A percentile compares a stretch with the other conserved stretches of the same genome.
Conservation (phyloP, 768 basidiomycete genomes). For the Jaapia argillacea region DNA sequence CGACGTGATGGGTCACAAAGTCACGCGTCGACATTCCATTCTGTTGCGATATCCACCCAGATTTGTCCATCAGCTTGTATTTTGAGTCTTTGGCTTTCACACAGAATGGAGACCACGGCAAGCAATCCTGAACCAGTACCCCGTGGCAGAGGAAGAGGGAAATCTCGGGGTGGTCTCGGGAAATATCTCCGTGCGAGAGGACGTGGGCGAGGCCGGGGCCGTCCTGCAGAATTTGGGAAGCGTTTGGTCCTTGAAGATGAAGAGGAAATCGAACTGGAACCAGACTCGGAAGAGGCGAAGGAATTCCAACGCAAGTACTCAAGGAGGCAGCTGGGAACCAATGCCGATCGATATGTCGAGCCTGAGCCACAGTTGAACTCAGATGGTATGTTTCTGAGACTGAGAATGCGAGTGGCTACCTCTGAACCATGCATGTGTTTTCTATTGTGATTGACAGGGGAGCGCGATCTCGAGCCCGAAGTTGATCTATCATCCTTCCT, state of each 20-base stretch:
- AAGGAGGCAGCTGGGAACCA: slow-evolving; percentile 51
- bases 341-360: slow-evolving; percentile 68
- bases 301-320: slow-evolving; percentile 43
- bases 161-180: slow-evolving; percentile 58
- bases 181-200: slow-evolving; percentile 70
- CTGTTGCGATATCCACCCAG: no score
- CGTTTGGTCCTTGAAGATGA: slow-evolving; percentile 58
- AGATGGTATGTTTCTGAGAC: slow-evolving; percentile 53
- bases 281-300: slow-evolving; percentile 35
- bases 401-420: no score
- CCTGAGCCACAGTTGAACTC: slow-evolving; percentile 59
- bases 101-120: no score
- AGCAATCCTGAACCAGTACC: no score
- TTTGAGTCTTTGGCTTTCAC: no score
- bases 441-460: no score
- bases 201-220: slow-evolving; percentile 45
- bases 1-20: no score
- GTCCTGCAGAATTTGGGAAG: slow-evolving; percentile 56
- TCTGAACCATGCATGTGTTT: no score
- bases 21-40: no score
- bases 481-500: slow-evolving; percentile 62
- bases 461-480: slow-evolving; percentile 59
- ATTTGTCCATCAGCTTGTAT: no score
- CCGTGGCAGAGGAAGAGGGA: slow-evolving; percentile 36
- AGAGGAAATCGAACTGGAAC: slow-evolving; percentile 23